These are phyloP conservation scores for Aspergillus felis DNA, from an alignment of 2,329 filamentous ascomycete species.

Conservation along the genomic window DNA sequence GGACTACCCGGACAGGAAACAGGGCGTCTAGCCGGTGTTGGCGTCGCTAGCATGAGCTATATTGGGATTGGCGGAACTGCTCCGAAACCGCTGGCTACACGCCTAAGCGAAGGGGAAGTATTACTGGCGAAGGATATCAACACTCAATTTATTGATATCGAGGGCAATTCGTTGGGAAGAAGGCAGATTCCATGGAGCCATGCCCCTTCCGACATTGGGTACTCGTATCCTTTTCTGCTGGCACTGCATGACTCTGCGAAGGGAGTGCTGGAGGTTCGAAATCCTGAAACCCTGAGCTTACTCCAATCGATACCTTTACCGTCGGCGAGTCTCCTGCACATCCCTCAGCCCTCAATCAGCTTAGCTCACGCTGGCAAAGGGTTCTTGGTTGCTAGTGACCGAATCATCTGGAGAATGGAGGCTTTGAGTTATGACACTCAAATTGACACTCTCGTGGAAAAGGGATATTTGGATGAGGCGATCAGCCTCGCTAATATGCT, in stretches of 20 bases:
- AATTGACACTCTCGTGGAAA: slow-evolving; percentile 73
- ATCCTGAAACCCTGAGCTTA: slow-evolving; percentile 85
- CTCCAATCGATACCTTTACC: slow-evolving; percentile 81
- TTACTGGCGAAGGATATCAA: slow-evolving; percentile 97
- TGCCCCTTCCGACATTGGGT: slow-evolving; percentile 86
- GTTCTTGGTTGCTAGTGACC: slow-evolving; percentile 87
- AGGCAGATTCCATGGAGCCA: slow-evolving; percentile 87
- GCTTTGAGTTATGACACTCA: slow-evolving; percentile 88
- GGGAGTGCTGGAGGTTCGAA: slow-evolving; percentile 82
- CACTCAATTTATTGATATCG: slow-evolving; percentile 81
- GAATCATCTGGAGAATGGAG: slow-evolving; percentile 93
- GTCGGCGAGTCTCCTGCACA: slow-evolving; percentile 79
- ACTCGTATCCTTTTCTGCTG: slow-evolving; percentile 93
- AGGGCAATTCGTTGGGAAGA: slow-evolving; percentile 77
- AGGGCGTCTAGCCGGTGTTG: slow-evolving; percentile 76
- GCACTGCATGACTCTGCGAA: slow-evolving; percentile 79
- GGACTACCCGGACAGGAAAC: slow-evolving; percentile 62
- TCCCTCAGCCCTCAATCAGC: slow-evolving; percentile 87
- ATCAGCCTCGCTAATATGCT: slow-evolving; percentile 85
- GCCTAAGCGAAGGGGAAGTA: slow-evolving; percentile 76
- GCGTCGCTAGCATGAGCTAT: slow-evolving; percentile 87
- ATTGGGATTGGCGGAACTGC: slow-evolving; percentile 92
- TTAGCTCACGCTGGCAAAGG: slow-evolving; percentile 95
- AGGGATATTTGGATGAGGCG: slow-evolving; percentile 78
- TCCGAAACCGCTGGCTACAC: slow-evolving; percentile 82